A percentile compares a stretch with the other conserved stretches of the same genome.
Conservation (phyloP, 345 rosid species). For the Heritiera littoralis region DNA sequence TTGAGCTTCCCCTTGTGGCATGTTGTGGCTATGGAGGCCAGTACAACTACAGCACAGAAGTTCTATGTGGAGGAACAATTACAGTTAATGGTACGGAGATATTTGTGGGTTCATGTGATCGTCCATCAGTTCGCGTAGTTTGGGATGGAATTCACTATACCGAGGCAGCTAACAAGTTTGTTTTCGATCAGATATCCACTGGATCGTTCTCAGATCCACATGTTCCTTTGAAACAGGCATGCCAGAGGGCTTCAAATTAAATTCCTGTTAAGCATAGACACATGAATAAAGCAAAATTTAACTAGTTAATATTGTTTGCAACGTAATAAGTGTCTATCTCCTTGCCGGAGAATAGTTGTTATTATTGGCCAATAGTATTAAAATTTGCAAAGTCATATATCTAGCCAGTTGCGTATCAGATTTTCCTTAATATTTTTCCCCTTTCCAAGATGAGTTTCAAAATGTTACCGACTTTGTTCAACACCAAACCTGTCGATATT, state of each 20-base stretch:
- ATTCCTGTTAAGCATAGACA: background rate
- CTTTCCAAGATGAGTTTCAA: too few species aligned
- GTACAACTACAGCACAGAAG: slow-evolving; percentile 27
- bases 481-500: too few species aligned
- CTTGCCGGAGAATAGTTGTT: background rate
- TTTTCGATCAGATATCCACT: slow-evolving; percentile 34
- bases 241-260: slow-evolving; percentile 8
- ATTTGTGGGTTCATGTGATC: slow-evolving; percentile 34
- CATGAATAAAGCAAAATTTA: slow-evolving; percentile 1
- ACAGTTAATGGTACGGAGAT: slow-evolving; percentile 26
- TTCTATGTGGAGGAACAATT: slow-evolving; percentile 24
- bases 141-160: slow-evolving; percentile 49
- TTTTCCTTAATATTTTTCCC: background rate
- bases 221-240: slow-evolving; percentile 30
- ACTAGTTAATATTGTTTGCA: background rate
- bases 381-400: background rate
- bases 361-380: background rate
- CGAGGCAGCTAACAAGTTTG: slow-evolving; percentile 40
- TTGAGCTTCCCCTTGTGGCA: slow-evolving; percentile 29
- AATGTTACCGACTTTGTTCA: too few species aligned
- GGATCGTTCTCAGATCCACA: slow-evolving; percentile 40
- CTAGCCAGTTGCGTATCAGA: background rate
- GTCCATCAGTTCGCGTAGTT: slow-evolving; percentile 29
- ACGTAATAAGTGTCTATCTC: background rate
- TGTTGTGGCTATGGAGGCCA: slow-evolving; percentile 44